A percentile compares a stretch with the other conserved stretches of the same genome.
phyloP scores from a whole-genome alignment of 139 green algal species.

The Deuterostichococcus epilithicus region DNA sequence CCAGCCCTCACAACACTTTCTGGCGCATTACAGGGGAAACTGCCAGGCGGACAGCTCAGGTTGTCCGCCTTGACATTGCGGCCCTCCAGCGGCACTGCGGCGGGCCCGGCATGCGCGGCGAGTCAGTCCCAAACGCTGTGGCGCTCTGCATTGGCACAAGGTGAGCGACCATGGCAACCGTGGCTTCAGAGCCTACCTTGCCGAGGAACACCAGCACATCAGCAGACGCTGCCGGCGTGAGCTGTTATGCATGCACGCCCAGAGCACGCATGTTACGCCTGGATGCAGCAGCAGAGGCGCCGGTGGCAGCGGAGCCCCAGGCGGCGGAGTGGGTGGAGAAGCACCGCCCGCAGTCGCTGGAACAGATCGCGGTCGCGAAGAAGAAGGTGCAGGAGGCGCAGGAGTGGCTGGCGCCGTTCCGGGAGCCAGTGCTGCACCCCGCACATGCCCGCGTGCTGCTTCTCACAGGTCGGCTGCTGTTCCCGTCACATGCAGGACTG shows the following conservation, averaged over 20 bases:
- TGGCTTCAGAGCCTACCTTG: no score
- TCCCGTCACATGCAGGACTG: not conserved
- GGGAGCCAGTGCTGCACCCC: not conserved
- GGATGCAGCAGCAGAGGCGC: no score
- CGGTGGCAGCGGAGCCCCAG: not conserved
- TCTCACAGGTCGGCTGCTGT: conserved; percentile 29
- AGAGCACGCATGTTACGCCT: no score
- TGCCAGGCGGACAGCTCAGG: not conserved
- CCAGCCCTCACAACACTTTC: not conserved
- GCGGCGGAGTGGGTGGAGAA: conserved; percentile 43
- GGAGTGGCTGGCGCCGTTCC: conserved; percentile 48
- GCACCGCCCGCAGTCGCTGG: conserved; percentile 35
- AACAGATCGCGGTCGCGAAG: conserved; percentile 55
- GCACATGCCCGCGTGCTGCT: conserved; percentile 24
- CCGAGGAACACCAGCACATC: no score
- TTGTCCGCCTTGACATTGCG: not conserved
- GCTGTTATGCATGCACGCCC: no score
- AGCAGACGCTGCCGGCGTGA: no score
- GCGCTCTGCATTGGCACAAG: no score
- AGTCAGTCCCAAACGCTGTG: no score
- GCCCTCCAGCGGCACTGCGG: no score
- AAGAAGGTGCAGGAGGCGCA: conserved; percentile 67
- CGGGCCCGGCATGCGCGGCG: no score
- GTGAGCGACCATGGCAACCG: no score
- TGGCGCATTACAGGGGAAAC: not conserved